phyloP scores from a whole-genome alignment of 2,329 filamentous ascomycete genomes.

The Fusarium stilboides region DNA sequence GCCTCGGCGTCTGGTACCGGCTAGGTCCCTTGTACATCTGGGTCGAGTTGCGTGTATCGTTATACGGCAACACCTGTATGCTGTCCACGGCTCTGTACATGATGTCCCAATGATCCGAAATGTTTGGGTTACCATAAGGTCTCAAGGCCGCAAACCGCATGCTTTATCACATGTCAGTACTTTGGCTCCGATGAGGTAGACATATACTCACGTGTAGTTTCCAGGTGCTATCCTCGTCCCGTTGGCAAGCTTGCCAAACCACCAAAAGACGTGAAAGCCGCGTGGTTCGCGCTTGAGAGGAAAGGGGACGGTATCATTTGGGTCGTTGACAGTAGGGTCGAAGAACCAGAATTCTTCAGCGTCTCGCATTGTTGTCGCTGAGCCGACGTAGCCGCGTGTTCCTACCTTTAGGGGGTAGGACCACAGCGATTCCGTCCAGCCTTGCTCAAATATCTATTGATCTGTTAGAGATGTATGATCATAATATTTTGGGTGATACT shows the following conservation, averaged over 20 bases:
- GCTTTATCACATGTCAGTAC: conserved; percentile 43
- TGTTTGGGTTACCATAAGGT: conserved; percentile 59
- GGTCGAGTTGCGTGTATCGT: conserved; percentile 49
- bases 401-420: conserved; percentile 59
- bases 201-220: conserved; percentile 57
- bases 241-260: conserved; percentile 61
- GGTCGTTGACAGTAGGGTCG: conserved; percentile 55
- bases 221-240: conserved; percentile 59
- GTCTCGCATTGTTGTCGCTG: conserved; percentile 58
- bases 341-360: conserved; percentile 54
- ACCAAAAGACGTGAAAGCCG: conserved; percentile 56
- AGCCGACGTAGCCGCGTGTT: conserved; percentile 59
- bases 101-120: conserved; percentile 61
- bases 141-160: conserved; percentile 60
- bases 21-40: conserved; percentile 29
- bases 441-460: conserved; percentile 56
- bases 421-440: conserved; percentile 60
- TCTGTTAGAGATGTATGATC: background rate
- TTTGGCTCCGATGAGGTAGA: background rate
- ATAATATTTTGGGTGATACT: conserved; percentile 22
- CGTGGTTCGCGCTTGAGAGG: conserved; percentile 55
- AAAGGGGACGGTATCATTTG: conserved; percentile 58
- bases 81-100: conserved; percentile 53
- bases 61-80: conserved; percentile 55
- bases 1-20: conserved; percentile 18